These are phyloP conservation scores for Rhodocollybia butyracea DNA, from an alignment of 768 basidiomycete genomes.

Conservation along the genomic window DNA sequence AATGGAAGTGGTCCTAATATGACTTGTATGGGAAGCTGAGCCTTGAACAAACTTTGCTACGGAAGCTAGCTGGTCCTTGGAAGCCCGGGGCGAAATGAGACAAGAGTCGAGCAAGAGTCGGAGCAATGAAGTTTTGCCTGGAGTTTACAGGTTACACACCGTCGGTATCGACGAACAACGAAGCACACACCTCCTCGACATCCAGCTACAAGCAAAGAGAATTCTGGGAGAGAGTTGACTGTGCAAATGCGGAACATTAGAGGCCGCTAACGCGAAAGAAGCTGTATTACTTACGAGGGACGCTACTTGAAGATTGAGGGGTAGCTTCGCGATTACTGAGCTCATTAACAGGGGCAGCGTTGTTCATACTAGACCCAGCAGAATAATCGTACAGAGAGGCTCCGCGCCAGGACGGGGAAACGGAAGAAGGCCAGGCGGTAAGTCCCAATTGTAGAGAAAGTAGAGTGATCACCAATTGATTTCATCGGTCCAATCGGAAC, in stretches of 20 bases:
- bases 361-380: conserved; percentile 56
- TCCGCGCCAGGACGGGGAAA: conserved; percentile 49
- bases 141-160: conserved; percentile 28
- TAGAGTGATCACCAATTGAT: conserved; percentile 2
- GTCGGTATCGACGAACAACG: conserved; percentile 11
- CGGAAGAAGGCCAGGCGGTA: conserved; percentile 25
- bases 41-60: conserved; percentile 83
- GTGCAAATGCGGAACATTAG: not conserved
- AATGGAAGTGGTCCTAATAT: conserved; percentile 67
- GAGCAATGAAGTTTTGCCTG: conserved; percentile 84
- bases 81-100: conserved; percentile 56
- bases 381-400: conserved; percentile 12
- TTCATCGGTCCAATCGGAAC: conserved; percentile 67
- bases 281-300: not conserved
- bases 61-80: conserved; percentile 74
- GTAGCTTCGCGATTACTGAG: not conserved
- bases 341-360: conserved; percentile 35
- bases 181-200: conserved; percentile 62
- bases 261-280: not conserved
- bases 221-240: conserved; percentile 22
- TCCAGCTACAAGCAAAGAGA: conserved; percentile 80
- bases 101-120: conserved; percentile 82
- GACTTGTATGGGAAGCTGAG: conserved; percentile 66
- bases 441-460: not conserved
- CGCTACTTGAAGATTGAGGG: not conserved